These are phyloP conservation scores for Heritiera fomes DNA, from an alignment of 345 rosid species.

Conservation along the genomic window DNA sequence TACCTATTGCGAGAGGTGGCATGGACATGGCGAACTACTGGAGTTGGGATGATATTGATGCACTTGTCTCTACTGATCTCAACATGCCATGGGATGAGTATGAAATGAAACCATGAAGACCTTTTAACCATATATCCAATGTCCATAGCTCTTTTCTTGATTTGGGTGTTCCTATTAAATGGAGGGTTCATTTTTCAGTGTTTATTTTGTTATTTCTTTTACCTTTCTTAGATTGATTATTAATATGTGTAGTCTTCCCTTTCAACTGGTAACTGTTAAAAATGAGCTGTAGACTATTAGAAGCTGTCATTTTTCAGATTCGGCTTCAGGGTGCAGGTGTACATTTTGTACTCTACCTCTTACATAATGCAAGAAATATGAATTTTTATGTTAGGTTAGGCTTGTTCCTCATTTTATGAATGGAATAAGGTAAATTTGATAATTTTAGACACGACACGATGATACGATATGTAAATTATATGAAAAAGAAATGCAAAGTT, in stretches of 20 bases:
- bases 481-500: too few species aligned
- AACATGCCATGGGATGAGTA: slow-evolving; percentile 52
- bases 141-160: not conserved
- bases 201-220: not conserved
- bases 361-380: not conserved
- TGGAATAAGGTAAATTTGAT: not conserved
- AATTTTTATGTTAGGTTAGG: slow-evolving; percentile 6
- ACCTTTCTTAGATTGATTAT: not conserved
- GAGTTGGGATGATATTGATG: slow-evolving; percentile 65
- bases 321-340: slow-evolving; percentile 29
- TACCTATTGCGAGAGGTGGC: slow-evolving; percentile 24
- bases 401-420: not conserved
- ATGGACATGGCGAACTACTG: slow-evolving; percentile 40
- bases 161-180: slow-evolving; percentile 12
- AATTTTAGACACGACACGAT: too few species aligned
- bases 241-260: slow-evolving; percentile 13
- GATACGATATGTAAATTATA: too few species aligned
- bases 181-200: slow-evolving; percentile 9
- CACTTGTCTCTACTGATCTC: slow-evolving; percentile 47
- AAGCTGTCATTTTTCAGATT: slow-evolving; percentile 32
- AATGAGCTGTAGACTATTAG: slow-evolving; percentile 22
- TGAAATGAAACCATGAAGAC: slow-evolving; percentile 47
- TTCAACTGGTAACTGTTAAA: slow-evolving; percentile 18
- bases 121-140: slow-evolving; percentile 2
- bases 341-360: slow-evolving; percentile 18